Evolutionary conservation across 768 basidiomycete genomes (phyloP).

Genomic region (Lyophyllum semitale): DNA sequence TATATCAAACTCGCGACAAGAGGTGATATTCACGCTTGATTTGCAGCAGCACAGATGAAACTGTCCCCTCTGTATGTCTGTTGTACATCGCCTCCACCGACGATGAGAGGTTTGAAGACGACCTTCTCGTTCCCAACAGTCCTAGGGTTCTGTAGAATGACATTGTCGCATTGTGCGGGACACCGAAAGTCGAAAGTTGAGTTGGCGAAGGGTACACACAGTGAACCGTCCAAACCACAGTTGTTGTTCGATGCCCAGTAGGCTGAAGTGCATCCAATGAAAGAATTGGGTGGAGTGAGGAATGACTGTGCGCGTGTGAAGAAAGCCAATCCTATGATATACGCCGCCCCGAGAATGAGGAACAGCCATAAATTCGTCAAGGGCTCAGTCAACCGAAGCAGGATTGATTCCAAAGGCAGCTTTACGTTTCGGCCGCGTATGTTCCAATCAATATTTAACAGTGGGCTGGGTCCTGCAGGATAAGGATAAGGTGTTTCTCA

Average conservation of each 20-base stretch:
- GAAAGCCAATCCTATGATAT: slow-evolving; percentile 75
- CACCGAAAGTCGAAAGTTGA: slow-evolving; percentile 76
- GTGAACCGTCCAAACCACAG: slow-evolving; percentile 71
- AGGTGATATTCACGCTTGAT: slow-evolving; percentile 64
- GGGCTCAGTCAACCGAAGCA: slow-evolving; percentile 51
- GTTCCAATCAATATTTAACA: slow-evolving; percentile 51
- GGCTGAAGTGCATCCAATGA: slow-evolving; percentile 66
- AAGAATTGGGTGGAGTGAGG: slow-evolving; percentile 62
- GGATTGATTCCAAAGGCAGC: slow-evolving; percentile 55
- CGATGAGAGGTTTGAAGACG: slow-evolving; percentile 71
- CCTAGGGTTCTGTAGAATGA: slow-evolving; percentile 71
- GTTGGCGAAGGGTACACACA: slow-evolving; percentile 66
- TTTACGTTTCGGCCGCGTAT: slow-evolving; percentile 36
- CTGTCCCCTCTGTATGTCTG: slow-evolving; percentile 80
- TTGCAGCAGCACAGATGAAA: slow-evolving; percentile 83
- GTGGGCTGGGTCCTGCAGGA: slow-evolving; percentile 50
- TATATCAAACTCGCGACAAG: slow-evolving; percentile 3
- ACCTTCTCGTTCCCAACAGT: slow-evolving; percentile 69
- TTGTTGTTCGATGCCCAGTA: slow-evolving; percentile 71
- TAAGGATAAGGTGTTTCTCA: slow-evolving; percentile 31
- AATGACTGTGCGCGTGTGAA: slow-evolving; percentile 74
- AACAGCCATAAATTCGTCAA: slow-evolving; percentile 58
- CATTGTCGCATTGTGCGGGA: slow-evolving; percentile 66
- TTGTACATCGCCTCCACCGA: slow-evolving; percentile 80
- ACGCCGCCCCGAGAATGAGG: slow-evolving; percentile 53